Conservation (phyloP, 2,329 filamentous ascomycete species). For the Arthrobotrys sinensis region DNA sequence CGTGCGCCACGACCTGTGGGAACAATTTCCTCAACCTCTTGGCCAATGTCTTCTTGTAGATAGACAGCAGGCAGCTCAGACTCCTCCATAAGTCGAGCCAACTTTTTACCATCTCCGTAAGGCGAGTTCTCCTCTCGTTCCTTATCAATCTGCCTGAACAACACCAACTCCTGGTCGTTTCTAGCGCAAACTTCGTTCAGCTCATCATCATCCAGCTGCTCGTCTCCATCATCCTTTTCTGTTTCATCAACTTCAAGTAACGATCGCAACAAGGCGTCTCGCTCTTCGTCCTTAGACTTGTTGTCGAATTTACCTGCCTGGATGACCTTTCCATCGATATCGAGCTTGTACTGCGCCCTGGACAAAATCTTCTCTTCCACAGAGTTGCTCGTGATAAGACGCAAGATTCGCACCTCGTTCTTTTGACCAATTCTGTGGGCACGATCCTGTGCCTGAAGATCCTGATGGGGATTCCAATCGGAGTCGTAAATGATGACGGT, state of each 20-base stretch:
- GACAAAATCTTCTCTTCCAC: constrained; percentile 99
- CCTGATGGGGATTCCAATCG: constrained; percentile 99
- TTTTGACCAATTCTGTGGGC: constrained; percentile 99
- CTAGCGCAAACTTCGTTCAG: constrained; percentile 94
- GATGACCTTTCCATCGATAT: constrained; percentile 99
- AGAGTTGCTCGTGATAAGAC: constrained; percentile 95
- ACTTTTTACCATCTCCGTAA: constrained; percentile 80
- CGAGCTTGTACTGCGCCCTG: constrained; percentile 95
- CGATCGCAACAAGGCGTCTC: constrained; percentile 95
- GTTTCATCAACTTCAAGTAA: constrained; percentile 85
- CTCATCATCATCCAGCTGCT: constrained; percentile 99
- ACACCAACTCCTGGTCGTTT: constrained; percentile 80
- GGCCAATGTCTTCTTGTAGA: constrained; percentile 83
- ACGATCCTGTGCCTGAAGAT: constrained; percentile 99
- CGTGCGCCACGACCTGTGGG: constrained; percentile 84
- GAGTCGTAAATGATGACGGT: constrained; percentile 99
- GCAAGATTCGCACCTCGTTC: constrained; percentile 97
- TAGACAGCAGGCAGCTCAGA: constrained; percentile 95
- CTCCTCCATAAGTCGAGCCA: constrained; percentile 87
- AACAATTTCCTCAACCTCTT: constrained; percentile 82
- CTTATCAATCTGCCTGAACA: constrained; percentile 88
- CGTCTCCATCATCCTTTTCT: constrained; percentile 83
- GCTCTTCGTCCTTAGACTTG: constrained; percentile 98
- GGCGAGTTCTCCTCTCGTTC: constrained; percentile 77
- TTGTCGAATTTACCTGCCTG: constrained; percentile 99